phyloP scores from a whole-genome alignment of 1,284 basidiomycete species.

The Amylostereum chailletii region DNA sequence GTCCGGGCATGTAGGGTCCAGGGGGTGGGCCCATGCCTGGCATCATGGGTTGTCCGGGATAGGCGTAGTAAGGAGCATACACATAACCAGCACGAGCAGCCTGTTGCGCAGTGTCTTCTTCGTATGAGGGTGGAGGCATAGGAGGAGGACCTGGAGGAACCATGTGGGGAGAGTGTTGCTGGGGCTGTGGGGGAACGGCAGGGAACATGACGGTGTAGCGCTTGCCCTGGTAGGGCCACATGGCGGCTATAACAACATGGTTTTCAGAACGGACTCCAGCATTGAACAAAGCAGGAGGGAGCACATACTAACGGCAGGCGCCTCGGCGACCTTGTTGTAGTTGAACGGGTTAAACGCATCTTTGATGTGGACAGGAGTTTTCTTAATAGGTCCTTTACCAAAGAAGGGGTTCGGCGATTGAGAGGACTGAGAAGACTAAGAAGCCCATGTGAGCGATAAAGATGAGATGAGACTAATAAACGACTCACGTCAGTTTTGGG shows the following conservation, averaged over 20 bases:
- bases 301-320: conserved; percentile 61
- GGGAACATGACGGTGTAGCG: conserved; percentile 77
- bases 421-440: no score
- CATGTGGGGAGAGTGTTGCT: conserved; percentile 58
- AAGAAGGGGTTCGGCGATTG: conserved; percentile 78
- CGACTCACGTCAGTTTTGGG: conserved; percentile 37
- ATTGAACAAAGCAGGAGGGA: conserved; percentile 1
- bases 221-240: conserved; percentile 88
- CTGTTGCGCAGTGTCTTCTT: conserved; percentile 58
- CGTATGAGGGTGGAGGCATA: conserved; percentile 63
- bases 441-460: no score
- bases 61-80: conserved; percentile 63
- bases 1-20: conserved; percentile 64
- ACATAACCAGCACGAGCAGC: conserved; percentile 56
- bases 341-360: conserved; percentile 96
- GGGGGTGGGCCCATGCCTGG: conserved; percentile 71
- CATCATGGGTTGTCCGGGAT: conserved; percentile 76
- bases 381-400: conserved; percentile 69
- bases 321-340: conserved; percentile 71
- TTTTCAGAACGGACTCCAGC: background rate
- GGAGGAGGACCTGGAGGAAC: conserved; percentile 56
- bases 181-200: conserved; percentile 43
- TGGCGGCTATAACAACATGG: conserved; percentile 37
- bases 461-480: conserved; percentile 4
- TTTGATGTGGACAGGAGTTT: conserved; percentile 70